These are phyloP conservation scores for Paradendryphiella salina DNA, from an alignment of 2,329 filamentous ascomycete genomes.

Conservation along the genomic window DNA sequence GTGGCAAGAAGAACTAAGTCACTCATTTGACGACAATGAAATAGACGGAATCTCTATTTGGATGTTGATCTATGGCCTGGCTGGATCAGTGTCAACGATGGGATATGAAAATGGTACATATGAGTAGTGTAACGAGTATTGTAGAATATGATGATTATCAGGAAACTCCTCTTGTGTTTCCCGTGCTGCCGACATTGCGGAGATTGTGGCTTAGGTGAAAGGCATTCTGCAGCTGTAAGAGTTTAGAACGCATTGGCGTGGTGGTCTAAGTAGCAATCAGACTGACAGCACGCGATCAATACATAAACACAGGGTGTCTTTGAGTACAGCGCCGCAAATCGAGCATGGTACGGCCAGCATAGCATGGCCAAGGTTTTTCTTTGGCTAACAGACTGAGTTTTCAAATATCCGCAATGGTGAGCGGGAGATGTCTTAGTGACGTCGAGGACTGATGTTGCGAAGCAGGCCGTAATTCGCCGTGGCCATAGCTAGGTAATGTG, in stretches of 20 bases:
- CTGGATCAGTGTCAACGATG: constrained; percentile 18
- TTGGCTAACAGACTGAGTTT: neutral
- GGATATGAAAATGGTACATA: constrained; percentile 2
- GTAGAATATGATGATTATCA: constrained; percentile 4
- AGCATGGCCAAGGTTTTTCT: neutral
- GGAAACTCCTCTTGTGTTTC: neutral
- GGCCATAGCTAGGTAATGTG: neutral
- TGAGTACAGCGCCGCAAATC: no score
- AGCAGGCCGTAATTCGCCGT: neutral
- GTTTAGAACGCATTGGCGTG: no score
- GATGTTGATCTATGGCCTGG: constrained; percentile 12
- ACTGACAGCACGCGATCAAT: no score
- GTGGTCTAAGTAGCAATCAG: no score
- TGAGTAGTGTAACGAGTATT: constrained; percentile 3
- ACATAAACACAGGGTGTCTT: no score
- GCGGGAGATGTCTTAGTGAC: neutral
- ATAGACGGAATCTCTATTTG: neutral
- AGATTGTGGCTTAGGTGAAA: neutral
- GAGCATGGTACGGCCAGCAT: no score
- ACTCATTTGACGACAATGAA: neutral
- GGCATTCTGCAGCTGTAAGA: no score
- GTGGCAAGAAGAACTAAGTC: constrained; percentile 27
- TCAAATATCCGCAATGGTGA: neutral
- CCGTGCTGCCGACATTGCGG: neutral
- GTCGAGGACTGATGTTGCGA: neutral